Evolutionary conservation across 768 basidiomycete genomes (phyloP).

Genomic region (Boletus reticulatus): DNA sequence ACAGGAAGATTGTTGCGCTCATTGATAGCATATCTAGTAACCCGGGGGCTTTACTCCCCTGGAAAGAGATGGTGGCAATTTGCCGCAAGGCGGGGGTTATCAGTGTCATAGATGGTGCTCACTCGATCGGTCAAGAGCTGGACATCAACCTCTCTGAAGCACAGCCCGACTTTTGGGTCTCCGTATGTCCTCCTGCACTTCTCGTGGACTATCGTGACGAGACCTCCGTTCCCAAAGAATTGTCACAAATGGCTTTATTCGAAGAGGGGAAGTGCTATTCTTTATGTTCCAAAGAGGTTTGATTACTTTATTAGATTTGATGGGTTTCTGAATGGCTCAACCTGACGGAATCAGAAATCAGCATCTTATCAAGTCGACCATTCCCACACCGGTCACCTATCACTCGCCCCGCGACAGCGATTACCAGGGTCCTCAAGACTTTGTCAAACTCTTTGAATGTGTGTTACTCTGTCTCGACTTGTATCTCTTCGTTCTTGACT

Average conservation of each 20-base stretch:
- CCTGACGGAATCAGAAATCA: constrained; percentile 48
- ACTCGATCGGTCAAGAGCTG: constrained; percentile 71
- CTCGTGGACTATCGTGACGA: not conserved
- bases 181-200: constrained; percentile 41
- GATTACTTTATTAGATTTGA: constrained; percentile 5
- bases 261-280: constrained; percentile 62
- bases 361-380: constrained; percentile 53
- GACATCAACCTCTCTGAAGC: constrained; percentile 53
- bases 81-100: constrained; percentile 61
- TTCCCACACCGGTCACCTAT: constrained; percentile 57
- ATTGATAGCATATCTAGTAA: constrained; percentile 65
- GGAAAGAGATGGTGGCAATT: constrained; percentile 66
- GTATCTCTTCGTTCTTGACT: not conserved
- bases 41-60: constrained; percentile 65
- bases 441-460: constrained; percentile 53
- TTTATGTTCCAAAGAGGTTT: constrained; percentile 71
- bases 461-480: not conserved
- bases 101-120: constrained; percentile 78
- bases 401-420: constrained; percentile 42
- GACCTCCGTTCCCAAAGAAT: constrained; percentile 42
- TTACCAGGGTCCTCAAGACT: constrained; percentile 32
- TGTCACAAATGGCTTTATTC: constrained; percentile 85
- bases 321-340: not conserved
- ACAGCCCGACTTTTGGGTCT: constrained; percentile 76
- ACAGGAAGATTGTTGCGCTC: constrained; percentile 57